Evolutionary conservation across 305 asterid genomes (phyloP).

Genomic region (Fraxinus dipetala): DNA sequence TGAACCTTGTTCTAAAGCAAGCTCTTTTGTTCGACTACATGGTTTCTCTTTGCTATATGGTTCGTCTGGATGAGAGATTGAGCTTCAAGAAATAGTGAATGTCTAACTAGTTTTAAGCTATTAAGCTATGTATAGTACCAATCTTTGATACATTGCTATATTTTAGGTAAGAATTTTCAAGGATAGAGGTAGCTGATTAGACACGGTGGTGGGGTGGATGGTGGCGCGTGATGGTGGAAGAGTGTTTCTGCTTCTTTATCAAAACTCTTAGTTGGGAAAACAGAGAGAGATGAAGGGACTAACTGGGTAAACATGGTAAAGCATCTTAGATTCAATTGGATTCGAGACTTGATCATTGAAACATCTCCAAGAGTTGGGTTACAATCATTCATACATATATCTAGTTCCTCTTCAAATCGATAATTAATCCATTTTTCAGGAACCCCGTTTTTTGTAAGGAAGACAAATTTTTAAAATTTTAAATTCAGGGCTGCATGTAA

Average conservation of each 20-base stretch:
- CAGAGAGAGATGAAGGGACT: background rate
- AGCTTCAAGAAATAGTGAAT: background rate
- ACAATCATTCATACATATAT: too few species aligned
- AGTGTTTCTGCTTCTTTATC: background rate
- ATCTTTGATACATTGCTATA: background rate
- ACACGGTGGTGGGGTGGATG: background rate
- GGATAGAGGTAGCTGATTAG: background rate
- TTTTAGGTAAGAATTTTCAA: background rate
- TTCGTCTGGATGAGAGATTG: background rate
- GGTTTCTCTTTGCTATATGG: background rate
- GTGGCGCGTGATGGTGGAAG: background rate
- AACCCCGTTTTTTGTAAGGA: background rate
- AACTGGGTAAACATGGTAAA: background rate
- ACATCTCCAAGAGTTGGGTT: too few species aligned
- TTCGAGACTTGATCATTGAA: background rate
- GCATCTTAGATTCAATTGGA: background rate
- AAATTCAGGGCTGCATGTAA: background rate
- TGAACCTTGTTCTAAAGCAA: background rate
- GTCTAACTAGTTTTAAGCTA: background rate
- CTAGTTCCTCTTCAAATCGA: too few species aligned
- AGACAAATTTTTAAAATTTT: background rate
- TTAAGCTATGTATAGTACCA: background rate
- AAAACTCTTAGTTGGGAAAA: background rate
- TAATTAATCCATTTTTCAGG: too few species aligned
- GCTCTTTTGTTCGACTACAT: background rate